phyloP scores from a whole-genome alignment of 306 rosid species.

The Calophaca sinica region DNA sequence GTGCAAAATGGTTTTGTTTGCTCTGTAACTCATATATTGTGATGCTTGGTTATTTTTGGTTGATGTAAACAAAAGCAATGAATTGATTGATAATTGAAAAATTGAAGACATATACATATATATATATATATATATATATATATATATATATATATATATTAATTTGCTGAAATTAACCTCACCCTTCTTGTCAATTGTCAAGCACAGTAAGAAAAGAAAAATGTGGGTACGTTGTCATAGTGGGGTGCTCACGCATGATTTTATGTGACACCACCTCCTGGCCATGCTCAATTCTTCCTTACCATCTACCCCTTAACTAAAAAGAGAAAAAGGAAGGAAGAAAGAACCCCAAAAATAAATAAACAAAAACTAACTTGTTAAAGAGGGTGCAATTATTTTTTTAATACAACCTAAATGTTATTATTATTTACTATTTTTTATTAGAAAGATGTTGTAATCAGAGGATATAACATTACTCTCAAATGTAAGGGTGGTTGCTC shows the following conservation, averaged over 20 bases:
- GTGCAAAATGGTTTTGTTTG: conserved; percentile 18
- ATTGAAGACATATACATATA: too few relatives aligned
- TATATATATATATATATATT: too few relatives aligned
- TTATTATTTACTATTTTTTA: too few relatives aligned
- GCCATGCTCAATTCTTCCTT: conserved; percentile 35
- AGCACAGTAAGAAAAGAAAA: conserved; percentile 9
- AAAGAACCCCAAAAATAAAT: background rate
- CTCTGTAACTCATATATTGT: background rate
- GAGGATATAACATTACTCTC: too few relatives aligned
- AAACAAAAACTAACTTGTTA: background rate
- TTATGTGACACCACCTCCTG: conserved; percentile 50
- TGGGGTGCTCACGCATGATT: conserved; percentile 68
- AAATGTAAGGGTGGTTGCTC: too few relatives aligned
- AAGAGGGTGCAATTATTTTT: too few relatives aligned
- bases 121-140: too few relatives aligned
- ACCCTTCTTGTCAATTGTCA: conserved; percentile 34
- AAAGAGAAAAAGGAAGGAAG: background rate
- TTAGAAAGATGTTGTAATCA: too few relatives aligned
- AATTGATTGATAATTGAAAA: conserved; percentile 40
- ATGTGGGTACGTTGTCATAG: conserved; percentile 45
- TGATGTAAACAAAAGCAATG: conserved; percentile 29
- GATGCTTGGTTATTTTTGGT: conserved; percentile 44
- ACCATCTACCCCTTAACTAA: conserved; percentile 39
- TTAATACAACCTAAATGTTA: too few relatives aligned
- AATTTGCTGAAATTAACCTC: conserved; percentile 3